A percentile compares a stretch with the other conserved stretches of the same genome.
phyloP scores from a whole-genome alignment of 768 basidiomycete species.

The Galerina sulciceps region DNA sequence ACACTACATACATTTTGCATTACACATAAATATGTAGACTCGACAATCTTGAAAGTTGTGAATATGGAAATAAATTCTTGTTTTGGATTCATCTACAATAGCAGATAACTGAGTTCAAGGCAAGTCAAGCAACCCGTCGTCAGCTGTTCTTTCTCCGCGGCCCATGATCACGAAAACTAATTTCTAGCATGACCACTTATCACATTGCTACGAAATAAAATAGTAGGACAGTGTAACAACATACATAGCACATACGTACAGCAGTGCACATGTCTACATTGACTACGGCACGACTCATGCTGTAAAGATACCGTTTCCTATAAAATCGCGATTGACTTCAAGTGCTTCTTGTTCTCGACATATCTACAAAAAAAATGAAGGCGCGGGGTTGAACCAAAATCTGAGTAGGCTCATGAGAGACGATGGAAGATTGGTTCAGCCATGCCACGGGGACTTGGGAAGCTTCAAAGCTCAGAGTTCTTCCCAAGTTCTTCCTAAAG shows the following conservation, averaged over 20 bases:
- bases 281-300: too few relatives aligned
- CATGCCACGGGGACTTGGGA: constrained; percentile 5
- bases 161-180: too few relatives aligned
- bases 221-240: too few relatives aligned
- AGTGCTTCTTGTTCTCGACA: too few relatives aligned
- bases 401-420: neutral
- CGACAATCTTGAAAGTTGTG: neutral
- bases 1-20: neutral
- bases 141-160: too few relatives aligned
- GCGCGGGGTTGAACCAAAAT: neutral
- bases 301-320: too few relatives aligned
- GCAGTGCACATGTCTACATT: too few relatives aligned
- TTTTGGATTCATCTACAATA: neutral
- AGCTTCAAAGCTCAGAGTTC: neutral
- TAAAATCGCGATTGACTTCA: too few relatives aligned
- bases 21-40: neutral
- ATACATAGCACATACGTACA: too few relatives aligned
- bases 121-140: too few relatives aligned
- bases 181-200: too few relatives aligned
- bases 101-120: neutral
- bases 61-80: constrained; percentile 7
- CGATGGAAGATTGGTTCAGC: constrained; percentile 5
- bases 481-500: neutral
- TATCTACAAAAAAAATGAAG: neutral
- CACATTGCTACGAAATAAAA: too few relatives aligned